These are phyloP conservation scores for Oryza coarctata DNA, from an alignment of 176 grass and related monocot genomes.

Conservation along the genomic window DNA sequence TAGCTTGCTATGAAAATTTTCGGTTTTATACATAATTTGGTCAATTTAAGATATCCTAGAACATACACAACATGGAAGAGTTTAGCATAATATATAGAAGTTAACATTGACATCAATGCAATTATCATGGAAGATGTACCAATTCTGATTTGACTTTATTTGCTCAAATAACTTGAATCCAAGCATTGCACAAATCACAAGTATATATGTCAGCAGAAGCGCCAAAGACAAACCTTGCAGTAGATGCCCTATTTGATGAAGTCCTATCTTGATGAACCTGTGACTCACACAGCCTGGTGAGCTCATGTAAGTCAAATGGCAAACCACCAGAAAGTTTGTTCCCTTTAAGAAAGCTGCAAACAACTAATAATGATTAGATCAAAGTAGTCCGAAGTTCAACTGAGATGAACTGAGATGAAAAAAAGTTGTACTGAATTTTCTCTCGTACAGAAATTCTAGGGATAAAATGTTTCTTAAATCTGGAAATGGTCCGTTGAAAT, in stretches of 20 bases:
- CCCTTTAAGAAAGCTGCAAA: constrained; percentile 49
- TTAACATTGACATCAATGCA: not conserved
- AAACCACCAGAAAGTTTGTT: constrained; percentile 39
- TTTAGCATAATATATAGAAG: not conserved
- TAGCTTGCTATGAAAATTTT: not conserved
- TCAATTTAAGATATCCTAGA: not conserved
- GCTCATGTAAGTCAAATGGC: constrained; percentile 16
- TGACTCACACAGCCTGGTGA: constrained; percentile 23
- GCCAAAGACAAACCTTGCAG: constrained; percentile 26
- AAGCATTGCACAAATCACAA: not conserved
- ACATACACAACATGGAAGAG: not conserved
- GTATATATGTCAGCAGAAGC: not conserved
- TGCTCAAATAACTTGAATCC: not conserved
- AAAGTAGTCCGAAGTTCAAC: constrained; percentile 1
- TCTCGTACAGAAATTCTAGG: constrained; percentile 49
- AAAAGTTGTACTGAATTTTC: not conserved
- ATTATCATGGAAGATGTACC: not conserved
- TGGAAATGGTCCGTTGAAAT: constrained; percentile 48
- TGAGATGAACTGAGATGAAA: not conserved
- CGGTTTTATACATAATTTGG: not conserved
- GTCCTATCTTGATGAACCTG: constrained; percentile 20
- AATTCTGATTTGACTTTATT: not conserved
- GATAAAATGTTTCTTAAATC: constrained; percentile 37
- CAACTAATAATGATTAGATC: not conserved
- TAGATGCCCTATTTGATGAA: constrained; percentile 22